phyloP scores from a whole-genome alignment of 2,329 filamentous ascomycete species.

The Rhynchosporium agropyri region DNA sequence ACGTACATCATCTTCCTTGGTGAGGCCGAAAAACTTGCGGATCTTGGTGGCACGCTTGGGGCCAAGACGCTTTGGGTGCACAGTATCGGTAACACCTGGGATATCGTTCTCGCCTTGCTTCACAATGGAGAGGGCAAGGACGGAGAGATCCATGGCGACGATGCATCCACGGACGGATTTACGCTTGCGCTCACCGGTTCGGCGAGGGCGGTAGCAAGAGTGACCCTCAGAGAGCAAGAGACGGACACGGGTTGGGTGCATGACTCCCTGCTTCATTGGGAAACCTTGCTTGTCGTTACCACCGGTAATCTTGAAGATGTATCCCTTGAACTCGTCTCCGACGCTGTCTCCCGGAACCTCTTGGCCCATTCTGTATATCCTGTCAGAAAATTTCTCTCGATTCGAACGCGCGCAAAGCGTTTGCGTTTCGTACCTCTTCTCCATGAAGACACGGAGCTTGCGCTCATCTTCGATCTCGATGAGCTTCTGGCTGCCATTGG shows the following conservation, averaged over 20 bases:
- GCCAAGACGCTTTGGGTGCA: slow-evolving; percentile 98
- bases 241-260: slow-evolving; percentile 97
- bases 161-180: slow-evolving; percentile 99
- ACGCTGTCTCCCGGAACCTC: slow-evolving; percentile 93
- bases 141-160: slow-evolving; percentile 91
- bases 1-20: slow-evolving; percentile 99
- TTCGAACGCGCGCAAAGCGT: slow-evolving; percentile 52
- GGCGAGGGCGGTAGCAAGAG: slow-evolving; percentile 99
- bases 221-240: slow-evolving; percentile 95
- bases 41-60: slow-evolving; percentile 99
- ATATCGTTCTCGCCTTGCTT: slow-evolving; percentile 97
- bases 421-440: slow-evolving; percentile 68
- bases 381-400: slow-evolving; percentile 31
- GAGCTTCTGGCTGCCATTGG: slow-evolving; percentile 99
- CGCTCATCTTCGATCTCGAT: slow-evolving; percentile 99
- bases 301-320: slow-evolving; percentile 99
- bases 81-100: slow-evolving; percentile 94
- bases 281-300: slow-evolving; percentile 99
- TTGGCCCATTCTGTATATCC: slow-evolving; percentile 69
- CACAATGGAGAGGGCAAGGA: slow-evolving; percentile 91
- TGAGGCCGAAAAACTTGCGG: slow-evolving; percentile 98
- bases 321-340: slow-evolving; percentile 99
- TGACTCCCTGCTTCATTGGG: slow-evolving; percentile 99
- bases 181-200: slow-evolving; percentile 98
- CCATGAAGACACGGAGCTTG: slow-evolving; percentile 98